Conservation (phyloP, 1,284 basidiomycete genomes). For the Trametes hirsuta region DNA sequence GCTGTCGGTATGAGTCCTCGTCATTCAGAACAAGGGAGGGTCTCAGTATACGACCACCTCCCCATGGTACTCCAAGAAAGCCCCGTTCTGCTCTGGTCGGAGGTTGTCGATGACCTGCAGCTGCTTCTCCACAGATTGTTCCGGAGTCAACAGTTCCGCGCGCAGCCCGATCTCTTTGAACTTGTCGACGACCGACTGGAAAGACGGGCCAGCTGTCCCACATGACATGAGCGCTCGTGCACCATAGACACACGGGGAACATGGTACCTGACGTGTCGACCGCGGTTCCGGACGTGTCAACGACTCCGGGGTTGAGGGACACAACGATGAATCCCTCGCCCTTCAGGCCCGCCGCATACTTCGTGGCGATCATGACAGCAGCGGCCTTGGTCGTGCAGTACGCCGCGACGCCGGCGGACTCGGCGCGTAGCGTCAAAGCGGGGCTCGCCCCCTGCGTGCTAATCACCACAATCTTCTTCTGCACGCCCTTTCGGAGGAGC, state of each 20-base stretch:
- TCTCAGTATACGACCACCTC: not conserved
- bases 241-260: not conserved
- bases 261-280: slow-evolving; percentile 14
- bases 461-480: slow-evolving; percentile 43
- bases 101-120: slow-evolving; percentile 34
- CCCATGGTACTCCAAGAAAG: slow-evolving; percentile 36
- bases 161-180: slow-evolving; percentile 18
- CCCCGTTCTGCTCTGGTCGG: slow-evolving; percentile 34
- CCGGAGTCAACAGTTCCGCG: slow-evolving; percentile 34
- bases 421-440: slow-evolving; percentile 29
- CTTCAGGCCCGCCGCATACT: slow-evolving; percentile 40
- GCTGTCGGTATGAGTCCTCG: too few species aligned
- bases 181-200: slow-evolving; percentile 12
- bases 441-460: slow-evolving; percentile 36
- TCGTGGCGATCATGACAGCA: slow-evolving; percentile 41
- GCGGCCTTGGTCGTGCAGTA: slow-evolving; percentile 45
- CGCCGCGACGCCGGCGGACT: slow-evolving; percentile 21
- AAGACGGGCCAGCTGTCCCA: not conserved
- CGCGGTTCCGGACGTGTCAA: slow-evolving; percentile 34
- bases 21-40: too few species aligned
- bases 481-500: slow-evolving; percentile 38
- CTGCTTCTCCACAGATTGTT: slow-evolving; percentile 35
- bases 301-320: slow-evolving; percentile 39
- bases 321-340: slow-evolving; percentile 8
- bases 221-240: not conserved